Evolutionary conservation across 164 flowering plant genomes (phyloP).

Genomic region (Dillenia turbinata): DNA sequence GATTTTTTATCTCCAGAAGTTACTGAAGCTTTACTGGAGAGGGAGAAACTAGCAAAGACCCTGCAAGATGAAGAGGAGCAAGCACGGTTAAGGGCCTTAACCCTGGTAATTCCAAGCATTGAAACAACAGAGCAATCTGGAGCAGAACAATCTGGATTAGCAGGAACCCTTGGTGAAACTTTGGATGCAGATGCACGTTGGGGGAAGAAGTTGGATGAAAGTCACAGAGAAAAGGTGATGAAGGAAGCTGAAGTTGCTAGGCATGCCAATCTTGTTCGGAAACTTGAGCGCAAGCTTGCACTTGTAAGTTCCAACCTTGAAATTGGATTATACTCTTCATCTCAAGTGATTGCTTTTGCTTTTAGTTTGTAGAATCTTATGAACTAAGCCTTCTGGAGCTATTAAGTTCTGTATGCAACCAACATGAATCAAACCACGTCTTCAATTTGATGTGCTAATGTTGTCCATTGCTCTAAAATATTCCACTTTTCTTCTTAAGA

Average conservation of each 20-base stretch:
- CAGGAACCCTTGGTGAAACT: constrained; percentile 88
- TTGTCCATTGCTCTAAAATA: too few species aligned
- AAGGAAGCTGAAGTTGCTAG: constrained; percentile 61
- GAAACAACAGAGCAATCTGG: constrained; percentile 32
- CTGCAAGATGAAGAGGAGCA: constrained; percentile 91
- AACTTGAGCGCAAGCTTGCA: constrained; percentile 71
- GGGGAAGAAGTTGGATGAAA: constrained; percentile 67
- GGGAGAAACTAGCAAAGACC: constrained; percentile 72
- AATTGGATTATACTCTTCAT: neutral
- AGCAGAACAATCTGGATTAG: constrained; percentile 33
- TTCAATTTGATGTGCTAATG: too few species aligned
- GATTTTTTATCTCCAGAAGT: constrained; percentile 77
- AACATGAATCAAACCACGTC: too few species aligned
- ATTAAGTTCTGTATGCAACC: too few species aligned
- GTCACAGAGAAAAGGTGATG: constrained; percentile 42
- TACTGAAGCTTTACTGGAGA: constrained; percentile 70
- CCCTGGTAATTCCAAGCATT: constrained; percentile 30
- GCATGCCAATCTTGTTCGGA: constrained; percentile 71
- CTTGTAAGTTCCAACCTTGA: constrained; percentile 51
- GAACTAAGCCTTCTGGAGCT: too few species aligned
- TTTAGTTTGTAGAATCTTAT: too few species aligned
- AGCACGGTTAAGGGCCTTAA: constrained; percentile 67
- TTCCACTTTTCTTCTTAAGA: too few species aligned
- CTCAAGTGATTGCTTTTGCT: too few species aligned
- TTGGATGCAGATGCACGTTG: constrained; percentile 78